Evolutionary conservation across 257 asterid species (phyloP).

Genomic region (Petunia secreta): DNA sequence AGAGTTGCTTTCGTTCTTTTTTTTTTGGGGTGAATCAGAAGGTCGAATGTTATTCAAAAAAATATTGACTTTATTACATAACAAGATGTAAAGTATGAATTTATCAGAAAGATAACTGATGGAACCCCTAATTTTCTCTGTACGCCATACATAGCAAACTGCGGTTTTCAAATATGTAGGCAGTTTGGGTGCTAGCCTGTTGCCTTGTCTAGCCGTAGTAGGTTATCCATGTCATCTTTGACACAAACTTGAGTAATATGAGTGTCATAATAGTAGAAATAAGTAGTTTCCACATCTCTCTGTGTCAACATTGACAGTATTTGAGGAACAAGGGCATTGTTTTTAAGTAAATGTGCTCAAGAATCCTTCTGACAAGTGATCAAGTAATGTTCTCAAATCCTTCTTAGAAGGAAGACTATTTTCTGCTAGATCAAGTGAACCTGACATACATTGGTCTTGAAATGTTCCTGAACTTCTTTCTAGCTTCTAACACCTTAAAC

Average conservation of each 20-base stretch:
- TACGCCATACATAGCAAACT: neutral
- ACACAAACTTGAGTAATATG: neutral
- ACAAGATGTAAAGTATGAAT: neutral
- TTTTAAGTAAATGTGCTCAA: neutral
- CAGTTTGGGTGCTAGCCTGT: neutral
- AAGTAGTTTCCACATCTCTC: neutral
- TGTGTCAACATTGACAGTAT: neutral
- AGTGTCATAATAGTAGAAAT: neutral
- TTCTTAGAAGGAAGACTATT: neutral
- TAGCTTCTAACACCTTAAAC: neutral
- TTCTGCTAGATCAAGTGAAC: conserved; percentile 1
- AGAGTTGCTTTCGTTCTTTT: conserved; percentile 3
- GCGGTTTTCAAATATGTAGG: neutral
- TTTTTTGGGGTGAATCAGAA: neutral
- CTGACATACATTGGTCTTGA: neutral
- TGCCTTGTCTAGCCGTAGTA: neutral
- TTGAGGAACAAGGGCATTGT: neutral
- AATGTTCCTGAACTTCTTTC: neutral
- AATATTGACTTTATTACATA: neutral
- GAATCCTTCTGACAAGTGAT: neutral
- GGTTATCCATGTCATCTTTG: conserved; percentile 8
- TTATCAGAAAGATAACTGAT: neutral
- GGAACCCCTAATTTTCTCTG: conserved; percentile 9
- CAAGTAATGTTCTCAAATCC: no score
- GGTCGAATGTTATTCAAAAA: conserved; percentile 8